Evolutionary conservation across 2,329 filamentous ascomycete genomes (phyloP).

Genomic region (Botrytis paeoniae): DNA sequence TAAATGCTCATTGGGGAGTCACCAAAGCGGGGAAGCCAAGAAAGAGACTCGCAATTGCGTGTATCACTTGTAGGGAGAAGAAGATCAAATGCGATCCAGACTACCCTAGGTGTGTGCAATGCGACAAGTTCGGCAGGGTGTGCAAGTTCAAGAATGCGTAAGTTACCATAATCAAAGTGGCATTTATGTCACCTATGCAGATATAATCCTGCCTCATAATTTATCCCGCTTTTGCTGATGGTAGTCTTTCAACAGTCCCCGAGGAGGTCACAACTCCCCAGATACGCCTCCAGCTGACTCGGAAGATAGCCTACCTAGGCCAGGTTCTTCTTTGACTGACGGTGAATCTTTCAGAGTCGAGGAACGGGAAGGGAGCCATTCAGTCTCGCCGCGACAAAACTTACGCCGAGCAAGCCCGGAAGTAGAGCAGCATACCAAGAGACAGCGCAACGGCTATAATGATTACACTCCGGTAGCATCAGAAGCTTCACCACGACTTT

Average conservation of each 20-base stretch:
- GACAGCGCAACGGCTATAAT: slow-evolving; percentile 35
- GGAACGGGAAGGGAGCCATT: slow-evolving; percentile 31
- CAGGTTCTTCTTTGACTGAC: slow-evolving; percentile 34
- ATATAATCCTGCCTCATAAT: neutral
- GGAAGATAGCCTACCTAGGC: slow-evolving; percentile 33
- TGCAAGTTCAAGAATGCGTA: slow-evolving; percentile 86
- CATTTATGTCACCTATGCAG: neutral
- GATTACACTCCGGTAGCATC: slow-evolving; percentile 36
- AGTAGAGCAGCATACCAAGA: slow-evolving; percentile 34
- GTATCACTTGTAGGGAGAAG: slow-evolving; percentile 89
- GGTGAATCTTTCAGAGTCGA: slow-evolving; percentile 33
- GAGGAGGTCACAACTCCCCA: slow-evolving; percentile 38
- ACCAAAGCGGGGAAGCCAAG: slow-evolving; percentile 92
- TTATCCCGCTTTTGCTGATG: slow-evolving; percentile 40
- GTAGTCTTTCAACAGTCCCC: slow-evolving; percentile 30
- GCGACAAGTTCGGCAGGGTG: slow-evolving; percentile 81
- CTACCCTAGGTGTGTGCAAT: slow-evolving; percentile 82
- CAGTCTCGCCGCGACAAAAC: slow-evolving; percentile 32
- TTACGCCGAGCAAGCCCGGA: slow-evolving; percentile 33
- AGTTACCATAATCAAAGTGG: slow-evolving; percentile 42
- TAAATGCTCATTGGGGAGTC: slow-evolving; percentile 90
- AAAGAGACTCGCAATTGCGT: slow-evolving; percentile 89
- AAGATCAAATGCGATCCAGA: slow-evolving; percentile 97
- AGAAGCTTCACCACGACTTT: slow-evolving; percentile 34
- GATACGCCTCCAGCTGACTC: slow-evolving; percentile 37